Evolutionary conservation across 441 rosid genomes (phyloP).

Genomic region (Euphorbia schlechtendalii): DNA sequence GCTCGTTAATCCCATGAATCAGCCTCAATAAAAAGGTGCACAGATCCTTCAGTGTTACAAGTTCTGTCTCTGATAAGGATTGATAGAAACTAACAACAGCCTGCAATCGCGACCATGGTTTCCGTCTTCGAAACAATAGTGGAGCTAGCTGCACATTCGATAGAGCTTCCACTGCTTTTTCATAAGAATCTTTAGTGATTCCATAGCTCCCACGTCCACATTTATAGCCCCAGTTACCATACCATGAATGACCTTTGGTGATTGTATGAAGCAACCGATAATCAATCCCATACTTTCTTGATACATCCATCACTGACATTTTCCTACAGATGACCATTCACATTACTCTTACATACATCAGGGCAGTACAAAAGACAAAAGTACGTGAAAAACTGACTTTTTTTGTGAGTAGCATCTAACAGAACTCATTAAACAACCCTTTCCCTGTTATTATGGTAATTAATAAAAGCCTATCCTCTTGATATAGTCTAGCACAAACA

Average conservation of each 20-base stretch:
- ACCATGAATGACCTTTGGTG: constrained; percentile 53
- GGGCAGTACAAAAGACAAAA: neutral
- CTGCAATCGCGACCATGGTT: constrained; percentile 38
- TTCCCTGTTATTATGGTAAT: neutral
- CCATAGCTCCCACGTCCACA: constrained; percentile 57
- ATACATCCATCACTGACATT: constrained; percentile 68
- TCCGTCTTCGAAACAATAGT: constrained; percentile 37
- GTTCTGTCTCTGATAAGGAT: constrained; percentile 41
- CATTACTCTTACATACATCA: neutral
- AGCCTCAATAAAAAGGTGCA: constrained; percentile 44
- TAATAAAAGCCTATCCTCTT: too few species aligned
- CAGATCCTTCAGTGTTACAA: constrained; percentile 46
- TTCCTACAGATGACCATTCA: constrained; percentile 26
- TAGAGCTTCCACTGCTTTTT: constrained; percentile 36
- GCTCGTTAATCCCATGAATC: constrained; percentile 23
- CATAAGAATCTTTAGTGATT: constrained; percentile 44
- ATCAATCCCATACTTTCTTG: constrained; percentile 56
- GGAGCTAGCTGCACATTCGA: constrained; percentile 39
- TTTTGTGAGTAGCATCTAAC: neutral
- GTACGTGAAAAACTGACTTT: neutral
- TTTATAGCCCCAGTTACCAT: constrained; percentile 57
- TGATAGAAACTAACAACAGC: constrained; percentile 40
- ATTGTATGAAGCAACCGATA: constrained; percentile 53
- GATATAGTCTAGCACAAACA: too few species aligned
- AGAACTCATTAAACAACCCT: neutral